Percentiles rank a stretch among this genome's conserved stretches.
phyloP scores from a whole-genome alignment of 2,329 filamentous ascomycete species.

The Claviceps purpurea region DNA sequence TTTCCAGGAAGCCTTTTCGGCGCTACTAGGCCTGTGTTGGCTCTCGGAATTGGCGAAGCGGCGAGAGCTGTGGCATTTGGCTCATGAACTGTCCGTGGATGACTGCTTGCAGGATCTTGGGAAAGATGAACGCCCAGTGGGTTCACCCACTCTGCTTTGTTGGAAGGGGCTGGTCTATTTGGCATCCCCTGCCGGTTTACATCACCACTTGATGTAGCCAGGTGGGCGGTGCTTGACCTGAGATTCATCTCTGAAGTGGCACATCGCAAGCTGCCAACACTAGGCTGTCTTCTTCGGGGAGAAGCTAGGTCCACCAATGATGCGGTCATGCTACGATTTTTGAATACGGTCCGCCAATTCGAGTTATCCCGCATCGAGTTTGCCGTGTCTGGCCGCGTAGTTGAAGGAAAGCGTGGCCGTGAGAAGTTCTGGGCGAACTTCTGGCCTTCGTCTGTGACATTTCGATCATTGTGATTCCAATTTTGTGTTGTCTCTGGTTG shows the following conservation, averaged over 20 bases:
- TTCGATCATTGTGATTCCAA: slow-evolving; percentile 21
- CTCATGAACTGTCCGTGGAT: not conserved
- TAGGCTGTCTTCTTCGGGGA: slow-evolving; percentile 16
- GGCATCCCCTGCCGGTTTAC: slow-evolving; percentile 16
- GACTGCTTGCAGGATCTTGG: slow-evolving; percentile 13
- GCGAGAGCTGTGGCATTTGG: not conserved
- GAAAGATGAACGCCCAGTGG: slow-evolving; percentile 34
- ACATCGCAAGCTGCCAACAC: slow-evolving; percentile 16
- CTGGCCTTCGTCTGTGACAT: slow-evolving; percentile 20
- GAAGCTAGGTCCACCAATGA: slow-evolving; percentile 32
- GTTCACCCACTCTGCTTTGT: slow-evolving; percentile 29
- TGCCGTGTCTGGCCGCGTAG: slow-evolving; percentile 27
- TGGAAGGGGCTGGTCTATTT: slow-evolving; percentile 13
- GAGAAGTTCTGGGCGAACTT: slow-evolving; percentile 24
- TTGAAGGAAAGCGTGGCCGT: slow-evolving; percentile 17
- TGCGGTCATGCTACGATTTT: slow-evolving; percentile 22
- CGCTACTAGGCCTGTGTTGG: not conserved
- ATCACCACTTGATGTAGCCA: slow-evolving; percentile 19
- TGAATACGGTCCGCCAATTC: slow-evolving; percentile 22
- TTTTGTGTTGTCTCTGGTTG: slow-evolving; percentile 11
- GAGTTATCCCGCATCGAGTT: slow-evolving; percentile 18
- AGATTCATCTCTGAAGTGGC: slow-evolving; percentile 27
- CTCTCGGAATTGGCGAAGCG: not conserved
- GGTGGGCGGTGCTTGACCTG: slow-evolving; percentile 16
- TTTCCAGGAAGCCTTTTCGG: slow-evolving; percentile 27